A percentile compares a stretch with the other conserved stretches of the same genome.
Conservation (phyloP, 163 green algal genomes). For the Chloroidium sp. region DNA sequence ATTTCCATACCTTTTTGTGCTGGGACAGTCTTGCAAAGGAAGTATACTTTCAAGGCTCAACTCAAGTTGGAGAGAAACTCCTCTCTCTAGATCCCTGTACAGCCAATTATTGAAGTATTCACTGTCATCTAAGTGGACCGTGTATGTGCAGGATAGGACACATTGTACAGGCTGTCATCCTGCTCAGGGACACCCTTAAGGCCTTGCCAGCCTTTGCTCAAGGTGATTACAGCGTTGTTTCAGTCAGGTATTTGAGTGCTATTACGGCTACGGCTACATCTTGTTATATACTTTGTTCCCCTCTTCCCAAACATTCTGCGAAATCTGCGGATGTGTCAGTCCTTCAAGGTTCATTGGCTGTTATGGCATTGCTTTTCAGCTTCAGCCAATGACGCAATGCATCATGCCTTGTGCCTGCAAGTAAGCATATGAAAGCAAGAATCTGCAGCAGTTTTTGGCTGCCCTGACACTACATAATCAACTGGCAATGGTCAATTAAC, state of each 20-base stretch:
- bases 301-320: too few relatives aligned
- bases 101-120: not conserved
- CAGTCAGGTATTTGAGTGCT: not conserved
- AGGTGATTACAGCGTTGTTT: conserved; percentile 9
- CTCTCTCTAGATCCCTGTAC: not conserved
- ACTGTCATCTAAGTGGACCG: not conserved
- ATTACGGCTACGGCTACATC: too few relatives aligned
- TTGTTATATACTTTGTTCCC: too few relatives aligned
- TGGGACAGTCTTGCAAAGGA: not conserved
- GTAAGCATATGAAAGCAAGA: too few relatives aligned
- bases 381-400: too few relatives aligned
- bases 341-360: too few relatives aligned
- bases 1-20: not conserved
- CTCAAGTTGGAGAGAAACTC: not conserved
- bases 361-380: too few relatives aligned
- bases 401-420: too few relatives aligned
- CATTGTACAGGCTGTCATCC: conserved; percentile 53
- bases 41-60: not conserved
- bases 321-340: too few relatives aligned
- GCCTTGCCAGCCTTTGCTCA: conserved; percentile 48
- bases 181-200: conserved; percentile 50
- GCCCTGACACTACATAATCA: too few relatives aligned
- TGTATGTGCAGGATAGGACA: conserved; percentile 16
- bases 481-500: too few relatives aligned
- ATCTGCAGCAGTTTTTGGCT: too few relatives aligned